phyloP scores from a whole-genome alignment of 305 asterid species.

The Plantago lanceolata region DNA sequence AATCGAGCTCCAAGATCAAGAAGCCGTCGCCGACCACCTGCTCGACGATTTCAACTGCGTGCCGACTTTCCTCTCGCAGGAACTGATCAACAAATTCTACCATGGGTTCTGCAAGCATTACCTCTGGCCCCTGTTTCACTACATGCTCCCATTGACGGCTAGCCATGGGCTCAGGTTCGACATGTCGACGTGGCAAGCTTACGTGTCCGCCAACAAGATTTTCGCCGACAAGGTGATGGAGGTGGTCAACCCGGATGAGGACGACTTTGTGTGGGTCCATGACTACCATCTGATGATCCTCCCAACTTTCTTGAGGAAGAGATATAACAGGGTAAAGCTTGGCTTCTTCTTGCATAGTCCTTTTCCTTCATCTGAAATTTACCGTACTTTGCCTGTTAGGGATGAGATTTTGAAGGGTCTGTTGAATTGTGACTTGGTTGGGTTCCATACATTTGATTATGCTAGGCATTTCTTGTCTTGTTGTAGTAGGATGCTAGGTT shows the following conservation, averaged over 20 bases:
- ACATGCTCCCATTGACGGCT: conserved; percentile 65
- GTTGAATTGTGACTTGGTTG: conserved; percentile 77
- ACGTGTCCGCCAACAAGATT: conserved; percentile 65
- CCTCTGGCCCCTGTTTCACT: conserved; percentile 81
- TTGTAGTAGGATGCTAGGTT: conserved; percentile 83
- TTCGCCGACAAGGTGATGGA: conserved; percentile 85
- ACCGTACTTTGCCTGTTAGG: no score
- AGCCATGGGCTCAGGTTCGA: conserved; percentile 70
- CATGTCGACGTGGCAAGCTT: conserved; percentile 59
- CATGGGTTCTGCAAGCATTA: conserved; percentile 87
- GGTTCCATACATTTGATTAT: conserved; percentile 83
- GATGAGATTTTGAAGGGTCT: conserved; percentile 78
- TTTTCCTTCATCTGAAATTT: conserved; percentile 77
- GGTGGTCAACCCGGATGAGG: conserved; percentile 65
- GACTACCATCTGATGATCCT: conserved; percentile 80
- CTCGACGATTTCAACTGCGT: conserved; percentile 66
- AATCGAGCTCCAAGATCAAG: conserved; percentile 56
- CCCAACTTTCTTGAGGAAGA: conserved; percentile 78
- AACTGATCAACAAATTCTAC: conserved; percentile 55
- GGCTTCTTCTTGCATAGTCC: conserved; percentile 76
- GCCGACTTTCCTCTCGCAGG: conserved; percentile 66
- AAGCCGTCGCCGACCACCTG: conserved; percentile 58
- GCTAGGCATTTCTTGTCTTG: conserved; percentile 88
- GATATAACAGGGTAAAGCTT: conserved; percentile 48
- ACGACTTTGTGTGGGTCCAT: conserved; percentile 81